Base-by-base conservation (phyloP, 805 yeast species). In the Candida lessepsii region DNA sequence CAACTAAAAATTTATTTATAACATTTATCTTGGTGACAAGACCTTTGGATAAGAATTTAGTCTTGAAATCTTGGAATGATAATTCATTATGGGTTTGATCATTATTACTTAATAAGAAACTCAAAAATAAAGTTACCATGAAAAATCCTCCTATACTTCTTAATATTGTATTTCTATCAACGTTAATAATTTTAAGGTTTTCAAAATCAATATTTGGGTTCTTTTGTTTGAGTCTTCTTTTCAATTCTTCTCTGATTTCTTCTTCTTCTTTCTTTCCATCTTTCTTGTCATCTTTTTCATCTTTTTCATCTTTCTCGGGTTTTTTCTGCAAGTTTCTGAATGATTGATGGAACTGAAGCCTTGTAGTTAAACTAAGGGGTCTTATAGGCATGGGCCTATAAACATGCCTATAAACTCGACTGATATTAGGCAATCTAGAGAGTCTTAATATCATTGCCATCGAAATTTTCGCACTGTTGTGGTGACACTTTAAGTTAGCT, bases 1-100 rank as follows among this genome's bases (percentile, higher is more conserved):
- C 84, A 1, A 87, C 96, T 3, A 75, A 60, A 46, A 76, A 75
- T 50, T 79, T 80, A 63, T 89, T 88, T 23, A 86, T 73, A 36
- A 89, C 96, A 37, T 74, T 72, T 34, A 89, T 70, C 47, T 76
- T 79, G 36, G 82, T 79, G 26, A 90, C 96, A 36, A 81, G 72
- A 4, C 96, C 95, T 49, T 78, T 78, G 47, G 83, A 87, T 21
- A 90, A 67, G 49, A 84, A 82, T 42, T 81, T 78, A n/a, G 82
- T 72, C 58, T 84, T 83, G 71, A 90, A 89, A 55, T 87, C 95
- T 65, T 87, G 96, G 71, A 81, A 83, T 1, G 90, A 62, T 39
- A 67, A 57, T 41, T 64, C 67, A 39, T n/a, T n/a, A n/a, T 63
- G 57, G 29, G 42, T 43, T 9, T 42, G 36, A 3, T 26, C 30